Evolutionary conservation across 345 rosid genomes (phyloP).

Genomic region (Gossypioides kirkii): DNA sequence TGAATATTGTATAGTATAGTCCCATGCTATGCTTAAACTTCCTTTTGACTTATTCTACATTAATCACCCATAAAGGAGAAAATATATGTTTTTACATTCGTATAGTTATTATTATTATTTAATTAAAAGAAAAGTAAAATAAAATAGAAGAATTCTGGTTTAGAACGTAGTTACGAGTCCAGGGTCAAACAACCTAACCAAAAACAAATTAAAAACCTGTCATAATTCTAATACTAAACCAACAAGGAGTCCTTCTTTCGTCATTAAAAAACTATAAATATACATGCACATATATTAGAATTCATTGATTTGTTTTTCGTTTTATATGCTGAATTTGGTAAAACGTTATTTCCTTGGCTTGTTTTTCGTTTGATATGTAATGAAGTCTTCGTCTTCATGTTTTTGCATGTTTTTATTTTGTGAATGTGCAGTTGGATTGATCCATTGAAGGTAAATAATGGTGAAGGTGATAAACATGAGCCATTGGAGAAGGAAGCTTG

Average conservation of each 20-base stretch:
- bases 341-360: not conserved
- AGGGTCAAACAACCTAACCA: not conserved
- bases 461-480: constrained; percentile 9
- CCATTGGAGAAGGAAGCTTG: not conserved
- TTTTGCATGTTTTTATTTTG: not conserved
- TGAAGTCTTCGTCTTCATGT: not conserved
- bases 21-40: too few relatives aligned
- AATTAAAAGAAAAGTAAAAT: too few relatives aligned
- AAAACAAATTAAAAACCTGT: not conserved
- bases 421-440: not conserved
- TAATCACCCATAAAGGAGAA: not conserved
- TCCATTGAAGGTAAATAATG: constrained; percentile 9
- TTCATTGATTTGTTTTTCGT: not conserved
- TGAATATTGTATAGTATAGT: not conserved
- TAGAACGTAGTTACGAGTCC: not conserved
- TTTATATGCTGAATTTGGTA: not conserved
- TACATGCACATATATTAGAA: not conserved
- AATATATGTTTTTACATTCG: too few relatives aligned
- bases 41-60: not conserved
- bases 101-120: too few relatives aligned
- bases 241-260: not conserved
- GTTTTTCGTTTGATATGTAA: too few relatives aligned
- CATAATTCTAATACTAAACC: not conserved
- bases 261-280: not conserved
- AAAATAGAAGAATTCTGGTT: not conserved